A percentile compares a stretch with the other conserved stretches of the same genome.
Conservation (phyloP, 2,329 filamentous ascomycete species). For the Arthrobotrys musiformis region DNA sequence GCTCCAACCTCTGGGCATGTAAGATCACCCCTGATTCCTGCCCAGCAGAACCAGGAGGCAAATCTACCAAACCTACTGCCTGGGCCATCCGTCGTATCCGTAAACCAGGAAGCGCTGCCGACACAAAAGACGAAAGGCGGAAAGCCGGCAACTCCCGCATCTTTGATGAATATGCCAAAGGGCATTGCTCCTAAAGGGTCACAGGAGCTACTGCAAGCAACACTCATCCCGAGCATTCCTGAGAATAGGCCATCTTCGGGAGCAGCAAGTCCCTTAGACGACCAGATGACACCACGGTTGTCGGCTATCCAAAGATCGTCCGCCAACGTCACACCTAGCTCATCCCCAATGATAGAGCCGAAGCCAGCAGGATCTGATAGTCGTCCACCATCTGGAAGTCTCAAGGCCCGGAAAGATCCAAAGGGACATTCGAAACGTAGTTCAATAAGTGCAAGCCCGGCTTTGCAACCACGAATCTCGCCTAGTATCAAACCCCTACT, state of each 20-base stretch:
- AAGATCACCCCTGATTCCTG: conserved; percentile 60
- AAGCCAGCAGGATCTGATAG: conserved; percentile 46
- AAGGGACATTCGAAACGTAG: conserved; percentile 52
- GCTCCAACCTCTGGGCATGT: conserved; percentile 39
- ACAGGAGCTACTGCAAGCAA: conserved; percentile 19
- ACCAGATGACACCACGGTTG: conserved; percentile 50
- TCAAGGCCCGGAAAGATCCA: conserved; percentile 41
- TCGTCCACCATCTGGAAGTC: conserved; percentile 42
- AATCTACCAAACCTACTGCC: conserved; percentile 68
- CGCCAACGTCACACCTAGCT: conserved; percentile 41
- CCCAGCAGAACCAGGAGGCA: conserved; percentile 74
- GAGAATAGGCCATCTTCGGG: conserved; percentile 35
- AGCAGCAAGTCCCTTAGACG: conserved; percentile 38
- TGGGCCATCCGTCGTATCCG: conserved; percentile 58
- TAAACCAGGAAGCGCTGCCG: conserved; percentile 62
- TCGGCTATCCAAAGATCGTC: conserved; percentile 46
- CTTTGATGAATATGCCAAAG: conserved; percentile 79
- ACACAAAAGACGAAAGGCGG: conserved; percentile 62
- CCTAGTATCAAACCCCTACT: conserved; percentile 93
- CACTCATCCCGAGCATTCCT: conserved; percentile 24
- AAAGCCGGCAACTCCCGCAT: conserved; percentile 83
- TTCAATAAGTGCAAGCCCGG: conserved; percentile 65
- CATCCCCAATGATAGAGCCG: conserved; percentile 54
- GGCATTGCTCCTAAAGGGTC: conserved; percentile 57
- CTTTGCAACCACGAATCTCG: conserved; percentile 86